Evolutionary conservation across 805 yeast genomes (phyloP).

Genomic region (Metschnikowia noctiluminum): DNA sequence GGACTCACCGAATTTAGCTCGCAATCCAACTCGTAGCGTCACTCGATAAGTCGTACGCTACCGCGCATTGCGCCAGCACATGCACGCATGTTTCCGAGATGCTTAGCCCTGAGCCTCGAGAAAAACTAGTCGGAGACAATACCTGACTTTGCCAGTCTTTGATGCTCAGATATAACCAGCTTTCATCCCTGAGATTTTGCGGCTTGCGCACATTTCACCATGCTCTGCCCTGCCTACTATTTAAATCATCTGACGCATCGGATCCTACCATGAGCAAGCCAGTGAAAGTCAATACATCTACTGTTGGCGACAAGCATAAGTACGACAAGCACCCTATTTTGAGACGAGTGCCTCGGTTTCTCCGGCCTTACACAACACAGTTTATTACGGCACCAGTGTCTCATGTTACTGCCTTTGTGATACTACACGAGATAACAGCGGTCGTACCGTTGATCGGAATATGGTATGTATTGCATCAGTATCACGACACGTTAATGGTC

Average conservation of each 20-base stretch:
- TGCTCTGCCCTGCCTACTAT: conserved; percentile 5
- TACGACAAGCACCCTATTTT: conserved; percentile 27
- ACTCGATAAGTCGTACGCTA: too few species aligned
- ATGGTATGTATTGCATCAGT: conserved; percentile 64
- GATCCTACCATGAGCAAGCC: conserved; percentile 6
- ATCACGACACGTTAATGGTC: conserved; percentile 39
- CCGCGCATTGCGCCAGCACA: too few species aligned
- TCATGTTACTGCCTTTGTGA: conserved; percentile 59
- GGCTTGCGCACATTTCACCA: background rate
- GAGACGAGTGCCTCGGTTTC: conserved; percentile 45
- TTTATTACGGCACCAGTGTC: conserved; percentile 56
- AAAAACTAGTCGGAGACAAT: too few species aligned
- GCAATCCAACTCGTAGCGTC: too few species aligned
- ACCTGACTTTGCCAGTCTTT: too few species aligned
- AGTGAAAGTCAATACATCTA: background rate
- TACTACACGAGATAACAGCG: conserved; percentile 75
- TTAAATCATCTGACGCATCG: conserved; percentile 1
- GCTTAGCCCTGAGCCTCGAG: too few species aligned
- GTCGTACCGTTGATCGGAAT: conserved; percentile 63
- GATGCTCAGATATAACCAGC: conserved; percentile 3
- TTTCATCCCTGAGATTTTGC: background rate
- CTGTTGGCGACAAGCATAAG: conserved; percentile 3
- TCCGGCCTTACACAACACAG: conserved; percentile 48
- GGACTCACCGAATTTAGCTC: too few species aligned
- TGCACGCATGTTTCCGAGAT: too few species aligned